phyloP scores from a whole-genome alignment of 2,329 filamentous ascomycete genomes.

The Pseudogymnoascus sp. region DNA sequence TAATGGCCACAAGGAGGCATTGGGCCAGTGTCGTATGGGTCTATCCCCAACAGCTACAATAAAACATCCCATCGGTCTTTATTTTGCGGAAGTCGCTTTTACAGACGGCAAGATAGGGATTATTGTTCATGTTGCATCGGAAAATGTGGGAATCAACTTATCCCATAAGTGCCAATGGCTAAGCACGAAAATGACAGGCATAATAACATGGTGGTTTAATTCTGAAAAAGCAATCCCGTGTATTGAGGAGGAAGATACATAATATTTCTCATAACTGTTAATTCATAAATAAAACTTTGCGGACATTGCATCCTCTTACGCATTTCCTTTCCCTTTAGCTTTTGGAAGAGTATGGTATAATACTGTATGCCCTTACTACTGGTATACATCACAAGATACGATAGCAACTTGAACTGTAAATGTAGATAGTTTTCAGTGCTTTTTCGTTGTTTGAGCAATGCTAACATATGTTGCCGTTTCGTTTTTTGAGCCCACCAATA shows the following conservation, averaged over 20 bases:
- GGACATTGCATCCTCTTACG: neutral
- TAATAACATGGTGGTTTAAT: slow-evolving; percentile 6
- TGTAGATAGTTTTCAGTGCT: no score
- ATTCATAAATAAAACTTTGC: neutral
- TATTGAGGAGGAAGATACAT: neutral
- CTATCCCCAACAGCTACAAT: neutral
- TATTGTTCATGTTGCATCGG: neutral
- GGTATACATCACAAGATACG: neutral
- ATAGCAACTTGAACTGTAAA: no score
- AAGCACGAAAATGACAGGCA: neutral
- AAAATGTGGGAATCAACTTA: neutral
- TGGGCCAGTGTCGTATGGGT: slow-evolving; percentile 8
- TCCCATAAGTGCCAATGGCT: neutral
- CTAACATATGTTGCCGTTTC: no score
- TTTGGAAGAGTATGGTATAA: neutral
- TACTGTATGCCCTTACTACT: neutral
- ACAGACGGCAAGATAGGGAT: neutral
- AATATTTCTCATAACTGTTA: neutral
- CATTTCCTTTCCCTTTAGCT: neutral
- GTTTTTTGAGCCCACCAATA: no score
- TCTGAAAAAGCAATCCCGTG: neutral
- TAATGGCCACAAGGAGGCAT: neutral
- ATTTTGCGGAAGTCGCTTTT: no score
- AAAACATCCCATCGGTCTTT: neutral
- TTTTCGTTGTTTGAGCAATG: no score